Evolutionary conservation across 495 filamentous ascomycete genomes (phyloP), one percentile per base, ranked within the genome.

Genomic region (Aspergillus kassunensis): DNA sequence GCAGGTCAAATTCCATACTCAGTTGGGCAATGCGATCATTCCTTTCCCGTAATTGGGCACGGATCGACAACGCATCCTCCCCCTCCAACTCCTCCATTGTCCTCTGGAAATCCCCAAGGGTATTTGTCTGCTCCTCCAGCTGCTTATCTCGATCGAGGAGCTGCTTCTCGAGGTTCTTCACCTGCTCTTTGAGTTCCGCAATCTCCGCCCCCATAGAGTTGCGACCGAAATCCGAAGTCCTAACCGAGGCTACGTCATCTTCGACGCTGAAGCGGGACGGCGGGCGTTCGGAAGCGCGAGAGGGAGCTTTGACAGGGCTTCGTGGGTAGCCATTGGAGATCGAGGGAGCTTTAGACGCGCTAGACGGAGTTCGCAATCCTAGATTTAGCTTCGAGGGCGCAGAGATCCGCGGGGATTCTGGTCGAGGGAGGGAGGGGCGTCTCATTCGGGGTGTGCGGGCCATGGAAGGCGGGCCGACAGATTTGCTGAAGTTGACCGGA

Each of bases 11-110:
- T 62, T 99, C 95, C 4, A 87, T 83, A 2, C 90, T 97, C 58
- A 99, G 77, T 74, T 90, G 83, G 11, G 82, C 80, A 57, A 99
- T 97, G 71, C 90, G 95, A 37, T 99, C 93, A 58, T 97, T 96
- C 75, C 96, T 96, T 66, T 99, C 95, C 15, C 91, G 81, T 30
- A 99, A 70, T 52, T 96, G 67, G 11, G 83, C 78, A 25, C 93
- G 88, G 47, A 99, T 74, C 56, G 91, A 88, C 4, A 81, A 59
- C 4, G 82, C 78, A 63, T 96, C 91, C 43, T 83, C 83, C 31
- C 90, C 87, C 40, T 95, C 90, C n/a, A 88, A 67, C 53, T 85
- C 85, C 53, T 73, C 63, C 58, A 77, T 43, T 10, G 63, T 70
- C 19, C 56, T 54, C 54, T 75, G 64, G 43, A 74, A 65, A 51